These are phyloP conservation scores for Parsonsia alboflavescens DNA, from an alignment of 257 asterid species.

Conservation along the genomic window DNA sequence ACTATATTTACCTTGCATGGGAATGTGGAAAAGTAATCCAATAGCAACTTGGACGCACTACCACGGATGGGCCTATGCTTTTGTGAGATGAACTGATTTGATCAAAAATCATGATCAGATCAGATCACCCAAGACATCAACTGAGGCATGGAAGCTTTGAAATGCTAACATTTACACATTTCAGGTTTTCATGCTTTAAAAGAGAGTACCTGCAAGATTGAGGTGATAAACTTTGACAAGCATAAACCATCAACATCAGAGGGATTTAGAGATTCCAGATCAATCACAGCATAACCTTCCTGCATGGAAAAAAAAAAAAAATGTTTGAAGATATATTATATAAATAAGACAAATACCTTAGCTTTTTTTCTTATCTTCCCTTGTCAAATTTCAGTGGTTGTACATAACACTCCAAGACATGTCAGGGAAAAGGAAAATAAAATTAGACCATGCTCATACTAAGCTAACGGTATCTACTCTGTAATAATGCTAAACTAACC, in stretches of 20 bases:
- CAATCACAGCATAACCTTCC: slow-evolving; percentile 81
- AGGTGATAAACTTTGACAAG: slow-evolving; percentile 54
- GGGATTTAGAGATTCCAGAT: slow-evolving; percentile 41
- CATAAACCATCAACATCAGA: slow-evolving; percentile 43
- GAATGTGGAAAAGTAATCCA: slow-evolving; percentile 52
- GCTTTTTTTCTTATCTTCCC: neutral
- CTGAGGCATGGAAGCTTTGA: neutral
- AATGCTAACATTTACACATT: slow-evolving; percentile 1
- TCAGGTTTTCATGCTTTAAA: slow-evolving; percentile 3
- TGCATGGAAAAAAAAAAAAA: slow-evolving; percentile 18
- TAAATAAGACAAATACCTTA: neutral
- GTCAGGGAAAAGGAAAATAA: neutral
- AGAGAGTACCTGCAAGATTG: slow-evolving; percentile 69
- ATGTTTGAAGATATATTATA: neutral
- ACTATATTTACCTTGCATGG: slow-evolving; percentile 72
- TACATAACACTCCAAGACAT: neutral
- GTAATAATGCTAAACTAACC: neutral
- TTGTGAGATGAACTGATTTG: slow-evolving; percentile 72
- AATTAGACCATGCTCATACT: neutral
- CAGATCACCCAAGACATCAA: slow-evolving; percentile 9
- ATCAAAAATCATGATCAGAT: slow-evolving; percentile 16
- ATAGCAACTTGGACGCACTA: slow-evolving; percentile 60
- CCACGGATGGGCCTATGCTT: slow-evolving; percentile 75
- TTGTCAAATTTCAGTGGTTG: neutral
- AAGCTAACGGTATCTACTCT: neutral